Conservation (phyloP, 768 basidiomycete genomes). For the Roridomyces roridus region DNA sequence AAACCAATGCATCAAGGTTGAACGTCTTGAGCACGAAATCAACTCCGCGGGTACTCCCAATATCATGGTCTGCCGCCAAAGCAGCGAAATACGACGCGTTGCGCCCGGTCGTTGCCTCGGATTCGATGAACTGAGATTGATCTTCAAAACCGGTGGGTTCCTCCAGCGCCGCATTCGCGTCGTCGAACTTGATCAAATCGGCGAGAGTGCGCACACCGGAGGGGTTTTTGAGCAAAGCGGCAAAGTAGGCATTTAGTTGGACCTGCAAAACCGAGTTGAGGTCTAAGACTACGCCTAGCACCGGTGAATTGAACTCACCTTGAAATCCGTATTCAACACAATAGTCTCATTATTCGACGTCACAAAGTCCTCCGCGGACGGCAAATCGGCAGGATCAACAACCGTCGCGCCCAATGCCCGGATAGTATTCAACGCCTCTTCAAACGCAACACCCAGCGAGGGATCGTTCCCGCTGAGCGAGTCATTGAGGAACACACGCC, state of each 20-base stretch:
- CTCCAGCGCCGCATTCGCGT: constrained; percentile 57
- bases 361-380: constrained; percentile 57
- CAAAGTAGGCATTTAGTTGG: constrained; percentile 56
- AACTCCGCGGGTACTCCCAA: no score
- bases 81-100: constrained; percentile 17
- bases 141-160: constrained; percentile 43
- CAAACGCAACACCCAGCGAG: constrained; percentile 45
- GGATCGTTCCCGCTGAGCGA: constrained; percentile 39
- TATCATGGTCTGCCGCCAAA: no score
- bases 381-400: constrained; percentile 68
- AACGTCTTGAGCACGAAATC: no score
- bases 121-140: constrained; percentile 47
- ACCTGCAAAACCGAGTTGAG: constrained; percentile 40
- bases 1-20: no score
- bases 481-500: constrained; percentile 43
- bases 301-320: no score
- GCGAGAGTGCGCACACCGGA: constrained; percentile 60
- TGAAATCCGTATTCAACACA: constrained; percentile 64
- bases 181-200: constrained; percentile 64
- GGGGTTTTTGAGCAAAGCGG: constrained; percentile 55
- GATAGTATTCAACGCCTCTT: constrained; percentile 44
- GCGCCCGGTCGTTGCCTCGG: no score
- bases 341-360: constrained; percentile 58
- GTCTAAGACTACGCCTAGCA: background rate
- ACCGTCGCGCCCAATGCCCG: constrained; percentile 53